Conservation (phyloP, 148 eudicot species). For the Polygonum aviculare region DNA sequence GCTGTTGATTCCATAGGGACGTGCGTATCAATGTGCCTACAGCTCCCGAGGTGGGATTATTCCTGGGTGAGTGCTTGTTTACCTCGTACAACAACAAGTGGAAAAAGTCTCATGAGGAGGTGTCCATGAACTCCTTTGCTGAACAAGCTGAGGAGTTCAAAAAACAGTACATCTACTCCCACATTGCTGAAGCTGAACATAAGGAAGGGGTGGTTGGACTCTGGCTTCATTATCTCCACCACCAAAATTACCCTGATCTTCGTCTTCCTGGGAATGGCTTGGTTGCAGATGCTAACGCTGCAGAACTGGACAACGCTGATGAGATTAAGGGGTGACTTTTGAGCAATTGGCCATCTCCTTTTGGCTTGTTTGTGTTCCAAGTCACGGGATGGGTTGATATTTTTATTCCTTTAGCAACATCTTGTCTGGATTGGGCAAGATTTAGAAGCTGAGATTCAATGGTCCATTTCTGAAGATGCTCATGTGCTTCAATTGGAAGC, state of each 20-base stretch:
- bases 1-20: constrained; percentile 33
- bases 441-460: neutral
- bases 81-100: constrained; percentile 75
- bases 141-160: constrained; percentile 82
- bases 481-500: neutral
- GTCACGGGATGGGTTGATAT: neutral
- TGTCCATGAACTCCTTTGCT: constrained; percentile 72
- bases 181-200: constrained; percentile 70
- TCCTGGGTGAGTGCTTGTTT: constrained; percentile 83
- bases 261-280: neutral
- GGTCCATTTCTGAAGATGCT: neutral
- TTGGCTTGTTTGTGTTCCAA: neutral
- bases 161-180: constrained; percentile 65
- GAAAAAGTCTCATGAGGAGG: constrained; percentile 69
- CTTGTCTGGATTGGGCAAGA: neutral
- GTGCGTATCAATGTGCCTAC: constrained; percentile 69
- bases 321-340: neutral
- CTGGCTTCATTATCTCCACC: constrained; percentile 85
- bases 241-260: constrained; percentile 69
- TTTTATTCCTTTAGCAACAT: neutral
- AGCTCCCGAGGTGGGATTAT: constrained; percentile 95
- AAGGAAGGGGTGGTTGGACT: constrained; percentile 73
- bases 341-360: neutral
- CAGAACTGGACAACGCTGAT: neutral
- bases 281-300: neutral